Conservation (phyloP, 2,329 filamentous ascomycete species). For the Aspergillus piperis region DNA sequence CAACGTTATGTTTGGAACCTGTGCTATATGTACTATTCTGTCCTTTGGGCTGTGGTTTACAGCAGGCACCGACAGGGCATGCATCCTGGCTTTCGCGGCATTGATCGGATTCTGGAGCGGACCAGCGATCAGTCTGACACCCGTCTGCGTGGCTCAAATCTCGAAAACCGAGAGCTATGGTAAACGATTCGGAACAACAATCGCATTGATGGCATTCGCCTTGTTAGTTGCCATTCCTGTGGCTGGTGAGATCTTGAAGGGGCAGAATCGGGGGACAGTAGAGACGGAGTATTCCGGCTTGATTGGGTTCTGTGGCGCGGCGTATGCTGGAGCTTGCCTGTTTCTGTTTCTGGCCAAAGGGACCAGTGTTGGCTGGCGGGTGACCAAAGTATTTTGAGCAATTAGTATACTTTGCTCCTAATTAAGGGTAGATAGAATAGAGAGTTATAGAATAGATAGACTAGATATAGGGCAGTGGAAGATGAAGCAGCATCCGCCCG, state of each 20-base stretch:
- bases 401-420: no score
- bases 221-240: slow-evolving; percentile 26
- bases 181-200: slow-evolving; percentile 26
- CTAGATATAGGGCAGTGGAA: background rate
- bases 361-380: slow-evolving; percentile 3
- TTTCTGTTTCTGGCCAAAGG: slow-evolving; percentile 9
- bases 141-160: slow-evolving; percentile 33
- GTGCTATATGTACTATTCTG: slow-evolving; percentile 22
- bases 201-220: slow-evolving; percentile 18
- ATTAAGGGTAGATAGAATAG: no score
- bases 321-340: slow-evolving; percentile 30
- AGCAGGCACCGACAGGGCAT: slow-evolving; percentile 13
- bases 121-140: slow-evolving; percentile 29
- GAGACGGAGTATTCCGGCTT: slow-evolving; percentile 17
- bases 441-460: no score
- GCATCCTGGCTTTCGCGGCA: slow-evolving; percentile 27
- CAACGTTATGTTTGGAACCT: slow-evolving; percentile 28
- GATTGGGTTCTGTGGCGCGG: slow-evolving; percentile 20
- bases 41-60: slow-evolving; percentile 29
- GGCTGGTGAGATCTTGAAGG: slow-evolving; percentile 25
- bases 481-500: background rate
- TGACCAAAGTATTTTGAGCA: background rate
- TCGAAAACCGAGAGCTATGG: slow-evolving; percentile 31
- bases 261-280: slow-evolving; percentile 10
- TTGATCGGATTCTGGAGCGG: slow-evolving; percentile 29